Conservation (phyloP, 2,329 filamentous ascomycete species). For the Ophiobolus disseminans region DNA sequence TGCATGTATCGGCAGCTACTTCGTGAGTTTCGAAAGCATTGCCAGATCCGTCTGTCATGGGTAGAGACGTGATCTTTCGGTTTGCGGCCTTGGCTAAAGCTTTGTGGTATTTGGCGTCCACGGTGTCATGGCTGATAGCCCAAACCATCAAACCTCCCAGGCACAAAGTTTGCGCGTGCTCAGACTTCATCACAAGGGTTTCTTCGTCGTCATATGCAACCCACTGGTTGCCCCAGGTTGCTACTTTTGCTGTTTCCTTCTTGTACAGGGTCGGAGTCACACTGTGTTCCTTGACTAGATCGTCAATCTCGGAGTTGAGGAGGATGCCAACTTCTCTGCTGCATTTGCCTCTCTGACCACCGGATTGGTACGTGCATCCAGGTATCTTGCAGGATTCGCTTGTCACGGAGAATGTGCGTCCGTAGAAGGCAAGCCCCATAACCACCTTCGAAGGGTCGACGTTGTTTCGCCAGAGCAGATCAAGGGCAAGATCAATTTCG, state of each 20-base stretch:
- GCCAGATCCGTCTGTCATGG: constrained; percentile 7
- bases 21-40: constrained; percentile 8
- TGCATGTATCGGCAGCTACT: constrained; percentile 3
- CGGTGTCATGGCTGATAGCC: constrained; percentile 15
- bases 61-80: constrained; percentile 11
- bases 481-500: constrained; percentile 50
- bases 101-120: constrained; percentile 16
- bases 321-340: constrained; percentile 18
- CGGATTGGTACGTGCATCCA: constrained; percentile 6
- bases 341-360: constrained; percentile 11
- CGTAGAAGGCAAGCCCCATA: constrained; percentile 53
- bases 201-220: constrained; percentile 32
- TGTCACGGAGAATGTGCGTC: constrained; percentile 37
- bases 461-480: constrained; percentile 56
- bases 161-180: constrained; percentile 44
- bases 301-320: constrained; percentile 24
- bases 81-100: constrained; percentile 18
- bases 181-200: constrained; percentile 57
- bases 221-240: constrained; percentile 43
- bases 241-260: constrained; percentile 28
- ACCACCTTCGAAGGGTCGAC: constrained; percentile 51
- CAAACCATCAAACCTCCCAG: constrained; percentile 16
- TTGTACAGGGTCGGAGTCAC: constrained; percentile 16
- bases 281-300: constrained; percentile 12
- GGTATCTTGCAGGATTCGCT: constrained; percentile 13